A percentile compares a stretch with the other conserved stretches of the same genome.
Evolutionary conservation across 495 filamentous ascomycete genomes (phyloP).

Genomic region (Aspergillus leporis): DNA sequence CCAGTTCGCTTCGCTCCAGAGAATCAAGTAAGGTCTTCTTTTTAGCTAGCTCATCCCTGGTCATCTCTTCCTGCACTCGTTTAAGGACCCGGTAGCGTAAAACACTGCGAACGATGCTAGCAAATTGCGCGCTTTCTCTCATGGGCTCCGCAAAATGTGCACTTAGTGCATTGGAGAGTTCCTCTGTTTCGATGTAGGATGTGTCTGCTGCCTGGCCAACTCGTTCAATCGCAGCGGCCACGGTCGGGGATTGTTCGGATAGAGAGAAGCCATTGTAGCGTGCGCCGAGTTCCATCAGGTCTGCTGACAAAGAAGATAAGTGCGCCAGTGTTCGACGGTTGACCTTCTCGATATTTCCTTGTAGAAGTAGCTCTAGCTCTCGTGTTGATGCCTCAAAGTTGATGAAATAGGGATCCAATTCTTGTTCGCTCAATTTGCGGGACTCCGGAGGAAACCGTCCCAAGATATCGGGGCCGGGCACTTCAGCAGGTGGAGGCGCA

Average conservation of each 20-base stretch:
- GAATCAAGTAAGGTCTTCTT: constrained; percentile 78
- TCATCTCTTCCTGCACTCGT: constrained; percentile 96
- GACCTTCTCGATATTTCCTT: constrained; percentile 92
- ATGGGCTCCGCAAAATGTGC: constrained; percentile 95
- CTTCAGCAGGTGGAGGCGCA: constrained; percentile 55
- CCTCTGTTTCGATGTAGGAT: constrained; percentile 93
- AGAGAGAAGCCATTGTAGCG: constrained; percentile 96
- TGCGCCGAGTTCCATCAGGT: constrained; percentile 88
- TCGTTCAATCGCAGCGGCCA: constrained; percentile 92
- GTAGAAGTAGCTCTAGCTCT: constrained; percentile 81
- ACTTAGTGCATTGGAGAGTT: constrained; percentile 77
- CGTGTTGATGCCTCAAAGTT: constrained; percentile 85
- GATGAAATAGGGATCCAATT: constrained; percentile 93
- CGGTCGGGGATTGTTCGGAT: constrained; percentile 81
- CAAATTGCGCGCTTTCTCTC: constrained; percentile 95
- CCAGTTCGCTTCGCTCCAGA: constrained; percentile 83
- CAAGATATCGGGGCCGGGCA: constrained; percentile 65
- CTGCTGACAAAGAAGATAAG: constrained; percentile 75
- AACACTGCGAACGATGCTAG: constrained; percentile 86
- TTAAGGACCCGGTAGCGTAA: constrained; percentile 87
- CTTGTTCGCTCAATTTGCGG: constrained; percentile 75
- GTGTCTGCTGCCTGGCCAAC: constrained; percentile 93
- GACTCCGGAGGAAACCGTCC: constrained; percentile 81
- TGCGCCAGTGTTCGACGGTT: constrained; percentile 88
- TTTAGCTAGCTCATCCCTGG: constrained; percentile 80